A percentile compares a stretch with the other conserved stretches of the same genome.
Conservation (phyloP, 169 alveolate genomes). For the Eimeria necatrix region DNA sequence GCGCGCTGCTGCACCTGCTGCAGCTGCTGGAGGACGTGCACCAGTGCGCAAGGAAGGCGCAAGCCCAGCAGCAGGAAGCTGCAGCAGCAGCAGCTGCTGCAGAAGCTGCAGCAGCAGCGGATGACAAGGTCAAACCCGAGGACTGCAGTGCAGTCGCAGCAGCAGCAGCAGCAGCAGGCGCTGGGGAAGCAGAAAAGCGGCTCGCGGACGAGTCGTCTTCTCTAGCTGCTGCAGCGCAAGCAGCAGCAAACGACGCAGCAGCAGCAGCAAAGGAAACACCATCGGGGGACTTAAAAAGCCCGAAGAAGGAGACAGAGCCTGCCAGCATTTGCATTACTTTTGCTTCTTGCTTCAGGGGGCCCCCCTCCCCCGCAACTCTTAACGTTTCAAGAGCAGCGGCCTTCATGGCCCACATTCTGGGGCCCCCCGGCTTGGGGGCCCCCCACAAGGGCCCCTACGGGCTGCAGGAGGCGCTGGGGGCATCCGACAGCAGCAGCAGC, state of each 20-base stretch:
- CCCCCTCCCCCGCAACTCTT: background rate
- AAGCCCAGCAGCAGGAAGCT: background rate
- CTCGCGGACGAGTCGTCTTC: background rate
- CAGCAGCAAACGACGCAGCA: slow-evolving; percentile 24
- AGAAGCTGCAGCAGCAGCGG: background rate
- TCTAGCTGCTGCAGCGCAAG: slow-evolving; percentile 3
- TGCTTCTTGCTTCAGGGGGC: slow-evolving; percentile 29
- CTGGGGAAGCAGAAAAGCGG: slow-evolving; percentile 13
- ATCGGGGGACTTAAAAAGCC: background rate
- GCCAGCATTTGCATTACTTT: background rate
- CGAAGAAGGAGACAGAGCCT: background rate
- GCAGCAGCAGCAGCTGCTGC: slow-evolving; percentile 35
- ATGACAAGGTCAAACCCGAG: background rate
- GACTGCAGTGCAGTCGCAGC: background rate
- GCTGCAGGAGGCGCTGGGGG: background rate
- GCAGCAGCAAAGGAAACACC: background rate
- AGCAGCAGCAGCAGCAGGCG: slow-evolving; percentile 14
- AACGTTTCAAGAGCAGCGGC: background rate
- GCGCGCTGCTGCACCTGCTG: slow-evolving; percentile 27
- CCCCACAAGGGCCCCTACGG: background rate
- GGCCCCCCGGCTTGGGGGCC: background rate
- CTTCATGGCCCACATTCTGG: background rate
- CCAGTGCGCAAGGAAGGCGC: background rate
- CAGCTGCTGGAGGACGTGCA: slow-evolving; percentile 2
- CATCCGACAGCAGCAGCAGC: background rate